These are phyloP conservation scores for Albizia julibrissin DNA, from an alignment of 306 rosid genomes.

Conservation along the genomic window DNA sequence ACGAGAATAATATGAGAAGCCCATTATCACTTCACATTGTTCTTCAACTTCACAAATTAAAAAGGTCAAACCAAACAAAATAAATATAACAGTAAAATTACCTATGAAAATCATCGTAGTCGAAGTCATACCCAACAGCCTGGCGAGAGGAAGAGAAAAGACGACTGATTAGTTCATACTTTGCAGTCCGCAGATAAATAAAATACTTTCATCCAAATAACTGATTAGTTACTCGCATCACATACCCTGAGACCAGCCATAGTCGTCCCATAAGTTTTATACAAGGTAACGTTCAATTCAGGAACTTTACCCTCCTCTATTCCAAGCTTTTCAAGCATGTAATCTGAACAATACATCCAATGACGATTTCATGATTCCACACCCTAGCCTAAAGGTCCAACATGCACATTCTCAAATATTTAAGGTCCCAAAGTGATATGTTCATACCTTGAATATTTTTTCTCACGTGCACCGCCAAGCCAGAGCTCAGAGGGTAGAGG, in stretches of 20 bases:
- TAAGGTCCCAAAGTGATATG: background rate
- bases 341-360: conserved; percentile 45
- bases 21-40: background rate
- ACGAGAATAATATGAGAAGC: conserved; percentile 24
- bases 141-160: conserved; percentile 36
- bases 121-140: conserved; percentile 80
- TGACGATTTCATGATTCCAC: background rate
- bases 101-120: conserved; percentile 72
- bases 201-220: background rate
- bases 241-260: conserved; percentile 92
- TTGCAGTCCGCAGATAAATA: background rate
- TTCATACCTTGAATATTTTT: conserved; percentile 70
- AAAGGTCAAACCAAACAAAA: conserved; percentile 1
- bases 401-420: background rate
- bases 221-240: conserved; percentile 2
- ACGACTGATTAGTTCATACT: background rate
- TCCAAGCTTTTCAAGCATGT: conserved; percentile 72
- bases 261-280: conserved; percentile 83
- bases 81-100: conserved; percentile 31
- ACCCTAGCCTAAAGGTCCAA: conserved; percentile 3
- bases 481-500: conserved; percentile 76
- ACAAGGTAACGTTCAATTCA: conserved; percentile 53
- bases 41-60: conserved; percentile 14
- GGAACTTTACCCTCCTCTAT: conserved; percentile 63
- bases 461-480: conserved; percentile 56